These are phyloP conservation scores for Coniella lustricola DNA, from an alignment of 2,329 filamentous ascomycete species.

Conservation along the genomic window DNA sequence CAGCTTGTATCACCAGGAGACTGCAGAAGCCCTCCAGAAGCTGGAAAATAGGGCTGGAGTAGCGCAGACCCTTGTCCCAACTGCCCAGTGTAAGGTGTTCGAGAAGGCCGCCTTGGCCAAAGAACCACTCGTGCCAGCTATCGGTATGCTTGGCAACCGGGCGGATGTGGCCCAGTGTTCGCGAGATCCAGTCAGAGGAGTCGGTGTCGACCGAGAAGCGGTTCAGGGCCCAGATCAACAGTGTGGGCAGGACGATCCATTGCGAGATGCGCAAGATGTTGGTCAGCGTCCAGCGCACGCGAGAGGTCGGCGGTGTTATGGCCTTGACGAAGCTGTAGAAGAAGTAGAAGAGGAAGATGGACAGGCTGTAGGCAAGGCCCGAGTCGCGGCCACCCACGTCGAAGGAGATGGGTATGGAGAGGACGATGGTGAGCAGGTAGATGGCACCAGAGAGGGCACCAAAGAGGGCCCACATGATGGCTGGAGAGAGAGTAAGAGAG, in stretches of 20 bases:
- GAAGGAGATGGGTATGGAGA: constrained; percentile 94
- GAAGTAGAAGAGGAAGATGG: constrained; percentile 85
- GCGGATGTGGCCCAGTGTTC: constrained; percentile 63
- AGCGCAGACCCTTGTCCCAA: constrained; percentile 84
- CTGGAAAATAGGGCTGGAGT: constrained; percentile 92
- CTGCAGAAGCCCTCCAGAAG: constrained; percentile 95
- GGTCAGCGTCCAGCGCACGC: constrained; percentile 65
- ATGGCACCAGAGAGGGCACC: constrained; percentile 70
- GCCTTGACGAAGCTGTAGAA: constrained; percentile 76
- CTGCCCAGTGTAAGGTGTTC: constrained; percentile 74
- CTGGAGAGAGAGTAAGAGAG: neutral
- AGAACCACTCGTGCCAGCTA: constrained; percentile 76
- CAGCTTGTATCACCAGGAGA: constrained; percentile 87
- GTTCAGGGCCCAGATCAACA: constrained; percentile 92
- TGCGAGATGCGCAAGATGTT: constrained; percentile 68
- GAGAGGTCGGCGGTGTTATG: constrained; percentile 70
- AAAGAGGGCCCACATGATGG: constrained; percentile 71
- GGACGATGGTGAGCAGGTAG: constrained; percentile 87
- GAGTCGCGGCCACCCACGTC: constrained; percentile 95
- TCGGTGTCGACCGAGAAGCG: constrained; percentile 90
- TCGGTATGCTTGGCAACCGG: constrained; percentile 47
- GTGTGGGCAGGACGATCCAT: constrained; percentile 75
- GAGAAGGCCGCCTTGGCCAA: constrained; percentile 76
- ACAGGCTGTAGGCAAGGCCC: constrained; percentile 86
- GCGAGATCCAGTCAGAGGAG: constrained; percentile 70